Conservation (phyloP, 2,329 filamentous ascomycete genomes). For the Aspergillus ruber region DNA sequence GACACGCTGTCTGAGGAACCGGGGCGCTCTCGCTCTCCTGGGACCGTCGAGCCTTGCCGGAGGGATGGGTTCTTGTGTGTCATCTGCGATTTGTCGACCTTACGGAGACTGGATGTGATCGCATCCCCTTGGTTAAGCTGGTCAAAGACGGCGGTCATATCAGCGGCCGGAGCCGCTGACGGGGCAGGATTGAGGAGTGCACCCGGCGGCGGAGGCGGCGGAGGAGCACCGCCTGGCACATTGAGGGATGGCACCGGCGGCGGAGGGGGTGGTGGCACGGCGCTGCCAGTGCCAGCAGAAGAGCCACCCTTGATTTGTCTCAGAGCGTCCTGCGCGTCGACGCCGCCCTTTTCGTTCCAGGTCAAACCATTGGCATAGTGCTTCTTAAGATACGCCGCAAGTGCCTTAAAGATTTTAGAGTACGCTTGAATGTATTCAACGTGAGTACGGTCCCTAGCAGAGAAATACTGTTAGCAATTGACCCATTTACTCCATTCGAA, state of each 20-base stretch:
- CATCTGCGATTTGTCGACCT: conserved; percentile 94
- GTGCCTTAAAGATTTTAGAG: conserved; percentile 79
- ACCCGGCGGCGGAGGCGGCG: conserved; percentile 63
- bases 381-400: conserved; percentile 77
- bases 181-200: conserved; percentile 45
- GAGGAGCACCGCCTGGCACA: conserved; percentile 51
- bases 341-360: conserved; percentile 75
- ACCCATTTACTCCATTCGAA: neutral
- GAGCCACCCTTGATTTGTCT: conserved; percentile 47
- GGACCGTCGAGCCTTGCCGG: conserved; percentile 64
- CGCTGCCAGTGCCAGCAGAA: conserved; percentile 28
- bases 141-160: conserved; percentile 82
- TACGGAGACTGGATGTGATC: conserved; percentile 83
- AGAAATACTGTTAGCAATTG: conserved; percentile 12
- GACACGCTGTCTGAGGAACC: conserved; percentile 46
- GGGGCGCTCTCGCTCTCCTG: conserved; percentile 48
- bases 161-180: conserved; percentile 45
- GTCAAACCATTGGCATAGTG: conserved; percentile 71
- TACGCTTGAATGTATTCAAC: conserved; percentile 89
- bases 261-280: conserved; percentile 45
- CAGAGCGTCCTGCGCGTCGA: conserved; percentile 65
- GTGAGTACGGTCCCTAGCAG: conserved; percentile 64
- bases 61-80: conserved; percentile 96
- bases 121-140: conserved; percentile 82
- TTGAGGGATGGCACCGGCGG: conserved; percentile 41